Percentiles rank a stretch among this genome's conserved stretches.
Evolutionary conservation across 768 basidiomycete genomes (phyloP).

Genomic region (Suillus cothurnatus): DNA sequence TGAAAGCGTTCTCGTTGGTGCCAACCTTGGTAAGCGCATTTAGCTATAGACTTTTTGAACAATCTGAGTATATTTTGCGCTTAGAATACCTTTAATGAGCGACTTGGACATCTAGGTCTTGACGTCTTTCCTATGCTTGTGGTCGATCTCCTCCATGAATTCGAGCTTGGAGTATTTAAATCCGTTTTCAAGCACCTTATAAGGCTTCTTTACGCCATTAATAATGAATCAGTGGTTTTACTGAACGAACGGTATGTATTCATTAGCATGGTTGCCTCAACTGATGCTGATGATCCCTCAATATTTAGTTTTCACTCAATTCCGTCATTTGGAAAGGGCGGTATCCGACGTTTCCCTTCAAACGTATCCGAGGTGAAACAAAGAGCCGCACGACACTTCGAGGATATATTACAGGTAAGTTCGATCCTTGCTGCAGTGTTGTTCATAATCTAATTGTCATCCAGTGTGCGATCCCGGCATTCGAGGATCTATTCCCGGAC

Average conservation of each 20-base stretch:
- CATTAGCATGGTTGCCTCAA: neutral
- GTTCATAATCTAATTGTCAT: neutral
- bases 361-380: constrained; percentile 43
- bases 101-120: constrained; percentile 20
- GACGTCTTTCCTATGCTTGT: constrained; percentile 31
- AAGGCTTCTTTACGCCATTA: constrained; percentile 27
- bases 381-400: constrained; percentile 18
- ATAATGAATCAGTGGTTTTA: constrained; percentile 14
- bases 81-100: constrained; percentile 37
- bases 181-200: constrained; percentile 37
- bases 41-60: neutral
- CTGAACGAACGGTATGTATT: constrained; percentile 27
- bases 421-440: neutral
- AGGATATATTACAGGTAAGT: constrained; percentile 18
- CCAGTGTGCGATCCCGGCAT: constrained; percentile 40
- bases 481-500: constrained; percentile 39
- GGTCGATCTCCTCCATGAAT: constrained; percentile 43
- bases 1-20: constrained; percentile 13
- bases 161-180: constrained; percentile 44
- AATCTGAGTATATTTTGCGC: neutral
- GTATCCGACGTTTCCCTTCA: constrained; percentile 37
- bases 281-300: neutral
- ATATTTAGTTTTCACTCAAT: constrained; percentile 15
- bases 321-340: constrained; percentile 22
- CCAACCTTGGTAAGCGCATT: constrained; percentile 16